These are phyloP conservation scores for Meira miltonrushii DNA, from an alignment of 1,284 basidiomycete species.

Conservation along the genomic window DNA sequence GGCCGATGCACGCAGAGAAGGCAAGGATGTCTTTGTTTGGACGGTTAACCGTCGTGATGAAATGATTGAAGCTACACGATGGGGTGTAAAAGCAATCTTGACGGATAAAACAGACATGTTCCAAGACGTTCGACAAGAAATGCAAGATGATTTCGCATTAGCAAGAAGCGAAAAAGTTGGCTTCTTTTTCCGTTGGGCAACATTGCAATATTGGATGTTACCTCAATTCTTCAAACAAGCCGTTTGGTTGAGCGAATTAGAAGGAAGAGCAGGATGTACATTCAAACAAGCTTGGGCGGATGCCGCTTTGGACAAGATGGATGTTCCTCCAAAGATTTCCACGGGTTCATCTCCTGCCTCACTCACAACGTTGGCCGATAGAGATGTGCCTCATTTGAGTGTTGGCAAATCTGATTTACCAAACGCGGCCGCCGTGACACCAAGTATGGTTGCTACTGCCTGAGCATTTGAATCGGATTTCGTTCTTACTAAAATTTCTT, in stretches of 20 bases:
- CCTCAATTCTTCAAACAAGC: slow-evolving; percentile 37
- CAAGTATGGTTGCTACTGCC: too few species aligned
- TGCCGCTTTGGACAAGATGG: too few species aligned
- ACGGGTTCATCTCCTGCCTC: too few species aligned
- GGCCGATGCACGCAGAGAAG: slow-evolving; percentile 68
- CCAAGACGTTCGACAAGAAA: slow-evolving; percentile 65
- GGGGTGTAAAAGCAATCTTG: slow-evolving; percentile 83
- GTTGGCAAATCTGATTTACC: too few species aligned
- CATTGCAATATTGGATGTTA: slow-evolving; percentile 38
- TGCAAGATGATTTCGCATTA: slow-evolving; percentile 54
- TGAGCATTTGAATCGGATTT: too few species aligned
- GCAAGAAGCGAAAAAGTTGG: slow-evolving; percentile 38
- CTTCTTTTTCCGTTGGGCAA: slow-evolving; percentile 46
- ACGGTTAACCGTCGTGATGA: slow-evolving; percentile 85
- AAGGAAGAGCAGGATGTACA: slow-evolving; percentile 34
- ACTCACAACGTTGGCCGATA: too few species aligned
- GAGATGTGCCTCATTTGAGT: too few species aligned
- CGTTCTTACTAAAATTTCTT: too few species aligned
- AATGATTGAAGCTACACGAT: slow-evolving; percentile 92
- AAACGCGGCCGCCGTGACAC: too few species aligned
- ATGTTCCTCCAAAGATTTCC: too few species aligned
- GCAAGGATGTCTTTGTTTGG: slow-evolving; percentile 88
- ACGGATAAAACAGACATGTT: slow-evolving; percentile 77
- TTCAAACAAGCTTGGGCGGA: slow-evolving; percentile 13
- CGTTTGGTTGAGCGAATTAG: slow-evolving; percentile 34